Base-by-base conservation (phyloP, 805 yeast species). In the Clavispora asparagi region DNA sequence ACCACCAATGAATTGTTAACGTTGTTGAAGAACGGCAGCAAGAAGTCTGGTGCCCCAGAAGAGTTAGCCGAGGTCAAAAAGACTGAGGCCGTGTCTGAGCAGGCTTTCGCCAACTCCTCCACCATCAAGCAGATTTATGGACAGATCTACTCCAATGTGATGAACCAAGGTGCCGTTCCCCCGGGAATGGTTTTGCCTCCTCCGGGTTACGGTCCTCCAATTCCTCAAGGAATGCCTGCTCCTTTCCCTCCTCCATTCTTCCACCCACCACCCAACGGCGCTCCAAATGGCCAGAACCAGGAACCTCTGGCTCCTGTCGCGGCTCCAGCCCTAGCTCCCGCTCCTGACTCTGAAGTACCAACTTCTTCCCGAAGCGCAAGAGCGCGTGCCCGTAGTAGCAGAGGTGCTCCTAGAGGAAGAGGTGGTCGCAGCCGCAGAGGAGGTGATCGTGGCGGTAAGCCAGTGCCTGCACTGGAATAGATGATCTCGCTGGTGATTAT, bases 111-210 rank as follows among this genome's bases (percentile, higher is more conserved):
- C 23, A 57, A 59, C 29, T 39, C 67, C 7, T 53, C 63, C 33
- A 71, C 74, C 6, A 67, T 71, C 46, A 67, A 68, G 52, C 73
- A 65, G 48, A 63, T 71, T 40, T 71, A 71, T 47, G 74, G 73
- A 2, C 73, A 70, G 48, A 71, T 71, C 36, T 71, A 70, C 55
- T 65, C 67, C 42, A 63, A 67, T 42, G 74, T 71, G 25, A 70
- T 71, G 76, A 60, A 54, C 51, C 71, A 70, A 43, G 74, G 74
- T 12, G 45, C 45, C n/a, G 40, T 37, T 14, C 51, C 53, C 10
- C 48, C 44, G 11, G 46, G 46, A 2, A 40, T 36, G 17, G 39
- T 42, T 19, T 39, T 36, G 27, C 14, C 31, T 17, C 44, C 44
- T 17, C 37, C 39, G 17, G 39, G 17, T 7, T 35, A 35, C 14